Evolutionary conservation across 208 protist species (phyloP).

Genomic region (Leishmania mexicana): DNA sequence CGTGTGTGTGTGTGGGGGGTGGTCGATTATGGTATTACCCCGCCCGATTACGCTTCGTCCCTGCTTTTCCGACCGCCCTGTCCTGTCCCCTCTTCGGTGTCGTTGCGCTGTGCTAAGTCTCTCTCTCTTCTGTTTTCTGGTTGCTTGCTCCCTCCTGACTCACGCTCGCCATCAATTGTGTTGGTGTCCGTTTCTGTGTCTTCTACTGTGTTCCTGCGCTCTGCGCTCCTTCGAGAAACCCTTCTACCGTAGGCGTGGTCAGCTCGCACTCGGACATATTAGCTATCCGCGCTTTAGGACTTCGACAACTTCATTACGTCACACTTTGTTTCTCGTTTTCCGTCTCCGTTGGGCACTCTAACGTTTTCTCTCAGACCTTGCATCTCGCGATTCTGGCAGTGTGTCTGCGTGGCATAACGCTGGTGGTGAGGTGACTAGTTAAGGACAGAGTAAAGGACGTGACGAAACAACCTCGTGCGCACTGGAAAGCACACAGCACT

Average conservation of each 20-base stretch:
- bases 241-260: background rate
- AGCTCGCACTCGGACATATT: background rate
- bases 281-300: background rate
- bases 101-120: background rate
- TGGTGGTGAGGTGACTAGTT: background rate
- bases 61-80: background rate
- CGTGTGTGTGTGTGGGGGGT: background rate
- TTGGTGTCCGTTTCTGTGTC: constrained; percentile 5
- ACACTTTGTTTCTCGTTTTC: background rate
- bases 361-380: background rate
- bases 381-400: background rate
- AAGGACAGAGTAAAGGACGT: background rate
- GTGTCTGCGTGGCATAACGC: background rate
- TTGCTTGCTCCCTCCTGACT: background rate
- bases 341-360: background rate
- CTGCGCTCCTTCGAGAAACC: background rate
- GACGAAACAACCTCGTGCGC: background rate
- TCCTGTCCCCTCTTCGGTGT: background rate
- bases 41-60: background rate
- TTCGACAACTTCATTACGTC: background rate
- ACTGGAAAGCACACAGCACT: background rate
- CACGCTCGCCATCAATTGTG: background rate
- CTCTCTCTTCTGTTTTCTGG: background rate
- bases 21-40: constrained; percentile 2
- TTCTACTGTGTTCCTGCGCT: background rate